phyloP scores from a whole-genome alignment of 140 eudicot genomes.

The Senecio squalidus region DNA sequence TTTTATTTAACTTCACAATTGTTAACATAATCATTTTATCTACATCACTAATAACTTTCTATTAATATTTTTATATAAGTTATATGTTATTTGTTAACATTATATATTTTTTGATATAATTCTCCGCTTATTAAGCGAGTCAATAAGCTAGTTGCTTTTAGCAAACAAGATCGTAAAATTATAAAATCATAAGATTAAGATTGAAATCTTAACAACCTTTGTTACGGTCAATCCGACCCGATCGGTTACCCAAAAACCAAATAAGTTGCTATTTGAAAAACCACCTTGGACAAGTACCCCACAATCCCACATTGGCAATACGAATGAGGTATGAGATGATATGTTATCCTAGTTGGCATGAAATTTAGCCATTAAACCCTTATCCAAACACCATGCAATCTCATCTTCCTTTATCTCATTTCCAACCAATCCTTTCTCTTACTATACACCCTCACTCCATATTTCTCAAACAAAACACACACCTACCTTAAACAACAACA shows the following conservation, averaged over 20 bases:
- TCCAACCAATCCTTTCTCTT: slow-evolving; percentile 31
- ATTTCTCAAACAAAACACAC: slow-evolving; percentile 19
- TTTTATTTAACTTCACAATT: too few relatives aligned
- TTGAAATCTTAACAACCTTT: too few relatives aligned
- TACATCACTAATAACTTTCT: too few relatives aligned
- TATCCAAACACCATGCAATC: slow-evolving; percentile 56
- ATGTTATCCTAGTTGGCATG: slow-evolving; percentile 41
- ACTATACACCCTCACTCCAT: slow-evolving; percentile 23
- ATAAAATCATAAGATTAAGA: too few relatives aligned
- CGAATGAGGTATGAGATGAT: slow-evolving; percentile 14
- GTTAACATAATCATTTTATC: too few relatives aligned
- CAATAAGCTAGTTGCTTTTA: too few relatives aligned
- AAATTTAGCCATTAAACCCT: slow-evolving; percentile 44
- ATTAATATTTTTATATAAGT: too few relatives aligned
- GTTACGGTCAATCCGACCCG: too few relatives aligned
- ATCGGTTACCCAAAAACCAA: background rate
- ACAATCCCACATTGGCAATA: slow-evolving; percentile 16
- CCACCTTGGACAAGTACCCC: background rate
- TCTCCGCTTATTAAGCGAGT: too few relatives aligned
- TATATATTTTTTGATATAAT: too few relatives aligned
- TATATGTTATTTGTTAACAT: too few relatives aligned
- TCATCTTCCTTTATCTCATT: slow-evolving; percentile 66
- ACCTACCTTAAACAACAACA: background rate
- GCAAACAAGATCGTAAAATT: too few relatives aligned
- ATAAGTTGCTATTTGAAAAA: background rate